Conservation (phyloP, 371 early-diverging fungal species). For the Haplosporangium sp. region DNA sequence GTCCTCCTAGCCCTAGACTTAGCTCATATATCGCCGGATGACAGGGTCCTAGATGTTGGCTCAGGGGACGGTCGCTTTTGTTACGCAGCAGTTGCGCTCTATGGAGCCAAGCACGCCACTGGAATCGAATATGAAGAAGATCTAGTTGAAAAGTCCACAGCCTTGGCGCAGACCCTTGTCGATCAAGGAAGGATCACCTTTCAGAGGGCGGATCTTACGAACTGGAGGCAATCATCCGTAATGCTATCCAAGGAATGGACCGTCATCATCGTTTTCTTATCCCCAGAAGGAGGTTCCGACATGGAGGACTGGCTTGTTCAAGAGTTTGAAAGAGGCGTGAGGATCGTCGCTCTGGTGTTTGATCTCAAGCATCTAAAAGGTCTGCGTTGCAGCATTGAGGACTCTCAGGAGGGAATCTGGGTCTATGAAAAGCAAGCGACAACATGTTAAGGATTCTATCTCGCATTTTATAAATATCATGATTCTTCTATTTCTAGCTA, state of each 20-base stretch:
- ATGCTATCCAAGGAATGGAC: constrained; percentile 58
- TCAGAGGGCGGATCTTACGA: constrained; percentile 61
- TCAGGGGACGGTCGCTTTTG: constrained; percentile 76
- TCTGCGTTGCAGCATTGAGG: constrained; percentile 56
- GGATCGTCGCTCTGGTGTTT: constrained; percentile 69
- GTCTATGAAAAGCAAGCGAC: constrained; percentile 56
- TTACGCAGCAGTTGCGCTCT: constrained; percentile 63
- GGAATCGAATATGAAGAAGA: constrained; percentile 69
- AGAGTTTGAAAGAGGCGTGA: constrained; percentile 63
- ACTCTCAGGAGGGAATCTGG: constrained; percentile 67
- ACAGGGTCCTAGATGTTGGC: constrained; percentile 71
- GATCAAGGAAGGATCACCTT: constrained; percentile 53
- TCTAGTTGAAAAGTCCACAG: constrained; percentile 59
- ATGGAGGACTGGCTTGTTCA: constrained; percentile 63
- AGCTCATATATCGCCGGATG: constrained; percentile 58
- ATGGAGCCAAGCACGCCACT: constrained; percentile 58
- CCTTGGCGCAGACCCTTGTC: constrained; percentile 50
- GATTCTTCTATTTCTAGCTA: not conserved
- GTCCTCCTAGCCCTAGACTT: constrained; percentile 64
- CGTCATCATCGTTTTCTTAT: constrained; percentile 65
- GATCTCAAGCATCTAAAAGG: constrained; percentile 66
- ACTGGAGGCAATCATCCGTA: constrained; percentile 48
- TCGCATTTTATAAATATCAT: not conserved
- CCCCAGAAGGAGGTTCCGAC: constrained; percentile 69
- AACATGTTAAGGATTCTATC: not conserved